Evolutionary conservation across 1,284 basidiomycete species (phyloP).

Genomic region (Ceratobasidium sp.): DNA sequence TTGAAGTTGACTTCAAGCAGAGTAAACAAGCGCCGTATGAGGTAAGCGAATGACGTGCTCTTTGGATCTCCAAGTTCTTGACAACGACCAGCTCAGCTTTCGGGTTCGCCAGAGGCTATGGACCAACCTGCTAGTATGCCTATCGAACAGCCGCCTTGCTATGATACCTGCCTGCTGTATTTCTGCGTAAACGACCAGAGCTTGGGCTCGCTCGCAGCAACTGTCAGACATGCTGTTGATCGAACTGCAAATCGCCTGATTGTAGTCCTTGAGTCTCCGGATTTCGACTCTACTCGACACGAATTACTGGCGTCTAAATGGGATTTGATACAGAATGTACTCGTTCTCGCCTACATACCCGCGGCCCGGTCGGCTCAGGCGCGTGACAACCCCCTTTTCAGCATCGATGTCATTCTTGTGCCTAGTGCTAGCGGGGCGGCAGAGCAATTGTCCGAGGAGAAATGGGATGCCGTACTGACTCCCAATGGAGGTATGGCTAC

Average conservation of each 20-base stretch:
- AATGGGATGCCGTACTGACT: constrained; percentile 42
- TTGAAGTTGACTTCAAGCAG: constrained; percentile 18
- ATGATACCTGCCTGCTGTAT: constrained; percentile 34
- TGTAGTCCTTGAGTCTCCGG: constrained; percentile 31
- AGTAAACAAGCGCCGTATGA: constrained; percentile 8
- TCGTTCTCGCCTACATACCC: constrained; percentile 41
- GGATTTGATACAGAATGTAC: constrained; percentile 36
- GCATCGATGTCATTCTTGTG: constrained; percentile 40
- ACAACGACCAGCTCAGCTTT: constrained; percentile 10
- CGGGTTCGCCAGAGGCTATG: neutral
- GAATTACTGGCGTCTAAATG: constrained; percentile 33
- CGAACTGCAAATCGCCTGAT: constrained; percentile 37
- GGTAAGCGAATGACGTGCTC: constrained; percentile 24
- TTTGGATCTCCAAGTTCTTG: neutral
- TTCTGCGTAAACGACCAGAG: constrained; percentile 20
- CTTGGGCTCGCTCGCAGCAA: constrained; percentile 12
- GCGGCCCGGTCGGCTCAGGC: constrained; percentile 20
- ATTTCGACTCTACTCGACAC: constrained; percentile 33
- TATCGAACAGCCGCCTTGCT: constrained; percentile 23
- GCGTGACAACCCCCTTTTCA: constrained; percentile 38
- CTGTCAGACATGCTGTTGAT: constrained; percentile 34
- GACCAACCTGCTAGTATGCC: neutral
- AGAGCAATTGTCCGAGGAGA: constrained; percentile 36
- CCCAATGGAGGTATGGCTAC: constrained; percentile 40
- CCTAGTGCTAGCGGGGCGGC: constrained; percentile 20